phyloP scores from a whole-genome alignment of 306 rosid species.

The Canavalia gladiata region DNA sequence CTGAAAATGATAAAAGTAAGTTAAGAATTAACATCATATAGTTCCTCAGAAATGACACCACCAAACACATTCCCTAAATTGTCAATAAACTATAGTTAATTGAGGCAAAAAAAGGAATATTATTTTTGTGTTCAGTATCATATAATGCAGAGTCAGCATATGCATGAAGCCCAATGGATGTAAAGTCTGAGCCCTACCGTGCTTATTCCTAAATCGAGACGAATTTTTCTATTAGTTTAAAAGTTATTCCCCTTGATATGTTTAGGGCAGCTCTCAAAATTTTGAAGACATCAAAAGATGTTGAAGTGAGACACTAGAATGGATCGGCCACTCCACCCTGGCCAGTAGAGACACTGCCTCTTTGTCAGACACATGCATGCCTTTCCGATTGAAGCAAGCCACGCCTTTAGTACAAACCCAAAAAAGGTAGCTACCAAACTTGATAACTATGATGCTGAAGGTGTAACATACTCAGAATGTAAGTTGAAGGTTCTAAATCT shows the following conservation, averaged over 20 bases:
- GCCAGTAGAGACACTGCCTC: background rate
- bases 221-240: background rate
- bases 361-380: background rate
- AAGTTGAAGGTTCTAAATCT: conserved; percentile 4
- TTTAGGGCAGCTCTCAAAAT: background rate
- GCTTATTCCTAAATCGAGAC: conserved; percentile 22
- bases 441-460: background rate
- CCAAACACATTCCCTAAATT: conserved; percentile 23
- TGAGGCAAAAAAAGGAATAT: background rate
- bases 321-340: background rate
- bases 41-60: conserved; percentile 20
- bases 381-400: background rate
- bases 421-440: conserved; percentile 12
- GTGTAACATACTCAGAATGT: background rate
- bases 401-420: conserved; percentile 13
- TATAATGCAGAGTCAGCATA: background rate
- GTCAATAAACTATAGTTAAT: background rate
- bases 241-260: background rate
- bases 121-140: conserved; percentile 16
- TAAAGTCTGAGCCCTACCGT: conserved; percentile 4
- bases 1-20: conserved; percentile 57
- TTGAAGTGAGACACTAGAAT: background rate
- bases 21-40: conserved; percentile 32
- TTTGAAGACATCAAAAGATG: background rate
- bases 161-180: conserved; percentile 3